These are phyloP conservation scores for Fomitopsis serialis DNA, from an alignment of 768 basidiomycete genomes.

Conservation along the genomic window DNA sequence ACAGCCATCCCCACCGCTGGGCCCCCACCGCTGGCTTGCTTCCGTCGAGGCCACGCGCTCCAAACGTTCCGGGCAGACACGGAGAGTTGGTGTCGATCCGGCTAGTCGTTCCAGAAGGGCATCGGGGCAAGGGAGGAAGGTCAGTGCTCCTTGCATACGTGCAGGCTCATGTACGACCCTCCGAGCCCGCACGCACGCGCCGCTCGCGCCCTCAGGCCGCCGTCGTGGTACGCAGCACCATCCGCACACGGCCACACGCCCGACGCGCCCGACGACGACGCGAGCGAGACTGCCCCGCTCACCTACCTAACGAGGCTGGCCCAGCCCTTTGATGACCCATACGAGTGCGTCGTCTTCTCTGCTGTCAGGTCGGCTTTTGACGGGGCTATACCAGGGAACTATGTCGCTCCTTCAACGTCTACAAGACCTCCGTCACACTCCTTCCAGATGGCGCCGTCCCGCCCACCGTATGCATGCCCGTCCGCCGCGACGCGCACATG, in stretches of 20 bases:
- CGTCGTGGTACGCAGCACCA: background rate
- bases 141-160: background rate
- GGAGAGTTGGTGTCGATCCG: too few relatives aligned
- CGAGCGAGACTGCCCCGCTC: background rate
- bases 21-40: too few relatives aligned
- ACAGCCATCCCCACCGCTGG: too few relatives aligned
- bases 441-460: slow-evolving; percentile 28
- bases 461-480: slow-evolving; percentile 41
- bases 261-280: background rate
- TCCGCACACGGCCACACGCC: background rate
- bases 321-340: slow-evolving; percentile 8
- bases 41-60: too few relatives aligned
- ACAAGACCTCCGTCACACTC: slow-evolving; percentile 15
- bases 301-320: background rate
- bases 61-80: too few relatives aligned
- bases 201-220: background rate
- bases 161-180: background rate
- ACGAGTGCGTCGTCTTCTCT: slow-evolving; percentile 6
- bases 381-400: slow-evolving; percentile 18
- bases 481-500: slow-evolving; percentile 38
- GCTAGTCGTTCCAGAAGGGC: background rate
- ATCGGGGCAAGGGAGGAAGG: background rate
- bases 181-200: background rate
- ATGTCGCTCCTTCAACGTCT: slow-evolving; percentile 30
- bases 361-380: background rate